Base-by-base conservation (phyloP, 257 asterid species). In the Solanum ossicruentum region DNA sequence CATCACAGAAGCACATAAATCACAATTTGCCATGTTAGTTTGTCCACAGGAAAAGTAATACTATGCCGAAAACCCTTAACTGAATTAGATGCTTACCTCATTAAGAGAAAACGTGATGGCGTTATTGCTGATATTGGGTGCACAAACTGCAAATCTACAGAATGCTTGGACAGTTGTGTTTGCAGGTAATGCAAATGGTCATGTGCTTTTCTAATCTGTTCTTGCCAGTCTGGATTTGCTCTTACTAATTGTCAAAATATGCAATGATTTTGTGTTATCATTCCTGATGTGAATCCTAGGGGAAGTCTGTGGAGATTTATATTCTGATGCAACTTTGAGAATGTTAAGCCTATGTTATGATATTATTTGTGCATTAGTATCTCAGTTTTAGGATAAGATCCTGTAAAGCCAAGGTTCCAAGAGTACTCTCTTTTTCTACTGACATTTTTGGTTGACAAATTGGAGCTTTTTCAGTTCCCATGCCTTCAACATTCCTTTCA, bases 91-190 rank as follows among this genome's bases (percentile, higher is more conserved):
- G 83, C 91, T 51, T 93, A 95, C 87, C 95, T 93, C 77, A 89
- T 95, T 75, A 95, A 95, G 93, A 96, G 89, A 91, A 92, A 89
- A 92, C 96, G 94, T 80, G 93, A 87, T 54, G 79, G 85, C 51
- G 49, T 72, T 55, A 95, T 71, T 75, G 90, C 91, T 85, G 98
- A 95, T 87, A 88, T 83, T 83, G 99, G 99, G 90, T 96, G 99
- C 93, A 90, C 95, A 70, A 86, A 71, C 90, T 95, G 98, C 93
- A 83, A 87, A 70, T 89, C 95, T 55, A 82, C 92, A 63, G 88
- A 89, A 28, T 96, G 99, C 86, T 90, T 90, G 51, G 93, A 88
- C 82, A 92, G 86, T 88, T 96, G 99, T 82, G 97, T 93, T 65
- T 96, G 99, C 97, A 95, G 98, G 99, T 95, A 86, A 55, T 60